Evolutionary conservation across 257 asterid species (phyloP), one percentile per base, ranked within the genome.

Genomic region (Voacanga thouarsii): DNA sequence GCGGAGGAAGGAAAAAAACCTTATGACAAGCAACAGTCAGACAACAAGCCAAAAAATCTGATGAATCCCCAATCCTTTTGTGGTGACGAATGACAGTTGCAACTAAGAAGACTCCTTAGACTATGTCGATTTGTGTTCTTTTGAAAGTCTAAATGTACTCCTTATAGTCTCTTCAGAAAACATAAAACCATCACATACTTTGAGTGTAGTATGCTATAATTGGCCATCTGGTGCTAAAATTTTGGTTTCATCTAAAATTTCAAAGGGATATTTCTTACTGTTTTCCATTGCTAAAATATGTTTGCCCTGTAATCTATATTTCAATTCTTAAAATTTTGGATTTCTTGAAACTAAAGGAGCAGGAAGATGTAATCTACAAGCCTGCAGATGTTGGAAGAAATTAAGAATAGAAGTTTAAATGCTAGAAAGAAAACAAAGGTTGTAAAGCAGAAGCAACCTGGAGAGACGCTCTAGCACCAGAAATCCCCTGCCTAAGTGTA

Each of bases 401-500:
- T 21, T 24, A 65, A 59, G 56, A 12, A 37, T 41, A 74, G 21
- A 43, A 77, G 30, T 39, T 53, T 44, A 18, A 66, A 63, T 67
- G 6, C 53, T 68, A 37, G 51, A 49, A 39, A 6, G 18, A 19
- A 33, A 43, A 33, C 43, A 24, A 69, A 24, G 59, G 64, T 41
- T 45, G 65, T 12, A 30, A 51, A 71, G 72, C 70, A 51, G 51
- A 69, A 80, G 75, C 67, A 47, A 87, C 90, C 88, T 87, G 90
- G 73, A 82, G 79, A 59, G 83, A 85, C 49, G 87, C 72, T 75
- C 88, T 84, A 50, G 84, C 84, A 69, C 84, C 79, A 81, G 84
- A 75, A 55, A 81, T 75, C 44, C 77, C 84, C 74, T 76, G 84
- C 78, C 77, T 81, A 65, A 87, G 84, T 73, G 24, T 70, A 55